Percentiles rank a stretch among this genome's conserved stretches.
Conservation (phyloP, 2,329 filamentous ascomycete genomes). For the Exserohilum turcica region DNA sequence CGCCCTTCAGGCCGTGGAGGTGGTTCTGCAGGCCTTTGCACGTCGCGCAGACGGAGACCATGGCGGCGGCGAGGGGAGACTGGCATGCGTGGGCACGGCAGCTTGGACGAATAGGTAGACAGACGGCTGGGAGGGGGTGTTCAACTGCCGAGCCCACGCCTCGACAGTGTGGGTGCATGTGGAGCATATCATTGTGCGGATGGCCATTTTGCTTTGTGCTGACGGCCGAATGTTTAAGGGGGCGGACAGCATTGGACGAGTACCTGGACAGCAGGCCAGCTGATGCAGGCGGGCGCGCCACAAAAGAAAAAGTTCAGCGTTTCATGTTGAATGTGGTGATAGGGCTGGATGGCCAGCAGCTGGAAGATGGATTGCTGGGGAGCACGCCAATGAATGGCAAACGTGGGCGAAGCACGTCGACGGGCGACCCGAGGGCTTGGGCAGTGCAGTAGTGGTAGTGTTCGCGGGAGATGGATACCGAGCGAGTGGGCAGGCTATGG, state of each 20-base stretch:
- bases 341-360: not conserved
- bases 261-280: not conserved
- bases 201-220: not conserved
- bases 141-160: not conserved
- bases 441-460: constrained; percentile 6
- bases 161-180: constrained; percentile 3
- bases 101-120: too few species aligned
- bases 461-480: constrained; percentile 17
- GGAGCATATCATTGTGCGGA: not conserved
- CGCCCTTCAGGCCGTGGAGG: constrained; percentile 23
- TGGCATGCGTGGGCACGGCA: too few species aligned
- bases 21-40: constrained; percentile 45
- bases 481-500: not conserved
- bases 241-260: not conserved
- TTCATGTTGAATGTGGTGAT: not conserved
- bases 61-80: constrained; percentile 21
- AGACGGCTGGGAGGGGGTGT: too few species aligned
- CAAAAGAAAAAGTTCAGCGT: not conserved
- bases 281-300: not conserved
- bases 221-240: not conserved
- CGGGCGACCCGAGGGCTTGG: constrained; percentile 6
- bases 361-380: not conserved
- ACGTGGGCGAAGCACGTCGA: not conserved
- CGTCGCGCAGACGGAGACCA: constrained; percentile 41
- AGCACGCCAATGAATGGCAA: constrained; percentile 1